Conservation (phyloP, 2,329 filamentous ascomycete species). For the Talaromyces atroroseus region DNA sequence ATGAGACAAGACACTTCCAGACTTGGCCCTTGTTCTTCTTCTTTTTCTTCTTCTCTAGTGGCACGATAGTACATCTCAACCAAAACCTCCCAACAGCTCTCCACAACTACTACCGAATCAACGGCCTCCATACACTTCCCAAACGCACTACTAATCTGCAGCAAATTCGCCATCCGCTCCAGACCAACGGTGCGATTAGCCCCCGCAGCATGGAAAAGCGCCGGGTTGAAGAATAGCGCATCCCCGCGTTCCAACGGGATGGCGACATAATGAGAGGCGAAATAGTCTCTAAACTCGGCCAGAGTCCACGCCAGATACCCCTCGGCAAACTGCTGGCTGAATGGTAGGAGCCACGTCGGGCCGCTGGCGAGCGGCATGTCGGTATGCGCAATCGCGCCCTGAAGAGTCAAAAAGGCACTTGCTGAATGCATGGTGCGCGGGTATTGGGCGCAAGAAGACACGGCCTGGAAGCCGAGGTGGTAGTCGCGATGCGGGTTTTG, state of each 20-base stretch:
- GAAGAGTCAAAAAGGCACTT: conserved; percentile 55
- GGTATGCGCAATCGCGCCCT: conserved; percentile 59
- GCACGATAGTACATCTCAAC: conserved; percentile 44
- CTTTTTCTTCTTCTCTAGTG: too few relatives aligned
- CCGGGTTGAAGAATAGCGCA: conserved; percentile 60
- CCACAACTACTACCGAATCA: conserved; percentile 49
- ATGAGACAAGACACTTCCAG: conserved; percentile 44
- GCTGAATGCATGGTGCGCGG: conserved; percentile 51
- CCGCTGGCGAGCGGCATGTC: conserved; percentile 56
- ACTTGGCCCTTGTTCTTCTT: too few relatives aligned
- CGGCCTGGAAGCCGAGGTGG: conserved; percentile 58
- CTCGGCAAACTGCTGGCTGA: conserved; percentile 52
- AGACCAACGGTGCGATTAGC: conserved; percentile 48
- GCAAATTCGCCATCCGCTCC: conserved; percentile 54
- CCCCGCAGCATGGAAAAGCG: conserved; percentile 59
- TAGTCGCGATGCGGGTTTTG: conserved; percentile 59
- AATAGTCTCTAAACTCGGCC: conserved; percentile 50
- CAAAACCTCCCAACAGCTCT: conserved; percentile 50
- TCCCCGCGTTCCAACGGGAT: conserved; percentile 53
- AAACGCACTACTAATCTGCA: conserved; percentile 59
- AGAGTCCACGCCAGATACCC: conserved; percentile 56
- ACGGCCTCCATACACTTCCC: conserved; percentile 61
- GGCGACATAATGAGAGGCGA: conserved; percentile 49
- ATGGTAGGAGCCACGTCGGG: conserved; percentile 57
- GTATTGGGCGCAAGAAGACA: conserved; percentile 42